Base-by-base conservation (phyloP, 139 green algal genomes). In the Trebouxia sp. region DNA sequence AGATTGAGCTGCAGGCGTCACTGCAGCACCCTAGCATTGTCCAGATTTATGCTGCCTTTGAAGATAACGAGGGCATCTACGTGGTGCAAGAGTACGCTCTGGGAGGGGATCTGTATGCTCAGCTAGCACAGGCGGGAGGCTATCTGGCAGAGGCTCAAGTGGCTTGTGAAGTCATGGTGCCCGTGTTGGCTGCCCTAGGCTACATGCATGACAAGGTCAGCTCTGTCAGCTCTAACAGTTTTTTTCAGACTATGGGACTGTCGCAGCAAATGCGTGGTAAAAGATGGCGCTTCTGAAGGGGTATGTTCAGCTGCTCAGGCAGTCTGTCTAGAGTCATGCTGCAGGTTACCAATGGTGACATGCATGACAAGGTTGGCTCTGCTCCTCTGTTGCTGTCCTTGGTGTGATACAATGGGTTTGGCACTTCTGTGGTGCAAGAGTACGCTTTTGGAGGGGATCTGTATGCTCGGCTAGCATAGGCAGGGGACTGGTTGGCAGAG, bases 31-130 rank as follows among this genome's bases (percentile, higher is more conserved):
- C 78, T 17, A 82, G 80, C 20, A 66, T 76, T 28, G 80, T 90
- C 20, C 56, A 67, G 43, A 80, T 90, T 30, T 78, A 78, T 32
- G 86, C 81, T 1, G 75, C 78, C 39, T 90, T 90, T 82, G 83
- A 90, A 66, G 83, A 90, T 67, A 38, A 37, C 3, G 77, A 81
- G 8, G 83, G 76, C 17, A 87, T 88, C 45, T 90, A 90, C 65
- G 48, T 90, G 4, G 80, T 77, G 81, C 76, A 82, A 77, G 39
- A 89, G 72, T 76, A 51, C 17, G 81, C 74, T 51, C 24, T 39
- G 32, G 43, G 22, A 11, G 58, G 76, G 50, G 83, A 88, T 35
- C 56, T 90, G 74, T 88, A 85, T 70, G 78, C 80, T 65, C 56
- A 51, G 47, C 55, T 87, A 37, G 80, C 81, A 20, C 24, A 67